Percentiles rank a stretch among this genome's conserved stretches.
phyloP scores from a whole-genome alignment of 257 asterid species.

The Nicotiana paniculata region DNA sequence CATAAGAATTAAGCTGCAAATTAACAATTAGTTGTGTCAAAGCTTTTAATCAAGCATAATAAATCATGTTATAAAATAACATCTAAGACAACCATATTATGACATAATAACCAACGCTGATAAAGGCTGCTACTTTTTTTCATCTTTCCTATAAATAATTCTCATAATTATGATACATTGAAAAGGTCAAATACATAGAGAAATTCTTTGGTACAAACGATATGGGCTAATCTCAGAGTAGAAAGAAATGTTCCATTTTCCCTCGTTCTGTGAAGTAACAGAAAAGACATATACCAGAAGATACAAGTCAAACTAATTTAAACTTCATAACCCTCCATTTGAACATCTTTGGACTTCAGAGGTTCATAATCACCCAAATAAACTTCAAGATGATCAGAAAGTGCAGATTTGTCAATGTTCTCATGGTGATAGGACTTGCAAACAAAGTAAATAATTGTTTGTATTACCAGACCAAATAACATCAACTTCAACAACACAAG shows the following conservation, averaged over 20 bases:
- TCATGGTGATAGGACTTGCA: slow-evolving; percentile 67
- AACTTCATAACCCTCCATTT: slow-evolving; percentile 35
- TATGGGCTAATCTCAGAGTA: neutral
- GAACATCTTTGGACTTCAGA: slow-evolving; percentile 50
- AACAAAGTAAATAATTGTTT: slow-evolving; percentile 52
- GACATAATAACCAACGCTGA: neutral
- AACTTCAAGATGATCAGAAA: slow-evolving; percentile 64
- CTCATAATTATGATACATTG: neutral
- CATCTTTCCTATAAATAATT: neutral
- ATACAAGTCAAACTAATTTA: slow-evolving; percentile 3
- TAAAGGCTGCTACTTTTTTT: neutral
- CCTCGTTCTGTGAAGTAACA: neutral
- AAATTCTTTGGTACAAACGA: neutral
- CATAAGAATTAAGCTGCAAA: neutral
- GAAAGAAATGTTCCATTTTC: neutral
- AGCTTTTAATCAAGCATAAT: neutral
- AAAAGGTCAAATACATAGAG: neutral
- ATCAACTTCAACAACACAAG: slow-evolving; percentile 26
- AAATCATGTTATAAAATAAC: neutral
- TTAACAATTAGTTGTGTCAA: neutral
- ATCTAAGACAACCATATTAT: neutral
- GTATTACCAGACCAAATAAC: slow-evolving; percentile 45
- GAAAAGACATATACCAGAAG: neutral
- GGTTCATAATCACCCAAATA: slow-evolving; percentile 63
- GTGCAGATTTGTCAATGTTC: slow-evolving; percentile 48